Percentiles rank a stretch among this genome's conserved stretches.
These are phyloP conservation scores for Talaromyces sp. DNA, from an alignment of 2,329 filamentous ascomycete genomes.

Conservation along the genomic window DNA sequence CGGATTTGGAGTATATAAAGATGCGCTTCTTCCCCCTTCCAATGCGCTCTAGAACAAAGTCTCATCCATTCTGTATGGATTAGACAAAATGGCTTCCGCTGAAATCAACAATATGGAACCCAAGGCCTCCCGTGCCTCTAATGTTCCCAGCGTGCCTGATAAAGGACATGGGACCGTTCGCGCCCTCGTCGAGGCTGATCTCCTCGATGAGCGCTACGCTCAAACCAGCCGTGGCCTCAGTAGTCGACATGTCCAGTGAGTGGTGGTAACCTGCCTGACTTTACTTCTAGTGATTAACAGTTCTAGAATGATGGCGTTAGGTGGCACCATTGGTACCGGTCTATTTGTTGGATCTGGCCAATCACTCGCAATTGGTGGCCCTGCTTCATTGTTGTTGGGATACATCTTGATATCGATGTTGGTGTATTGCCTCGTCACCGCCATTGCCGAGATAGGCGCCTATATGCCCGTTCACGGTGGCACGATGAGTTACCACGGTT, in stretches of 20 bases:
- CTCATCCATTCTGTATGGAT: no score
- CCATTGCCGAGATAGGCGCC: conserved; percentile 40
- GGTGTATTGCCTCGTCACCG: conserved; percentile 48
- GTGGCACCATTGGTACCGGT: conserved; percentile 56
- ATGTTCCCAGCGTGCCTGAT: neutral
- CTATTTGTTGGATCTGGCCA: conserved; percentile 54
- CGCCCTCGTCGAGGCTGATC: conserved; percentile 37
- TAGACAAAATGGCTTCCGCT: neutral
- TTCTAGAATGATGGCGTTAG: conserved; percentile 47
- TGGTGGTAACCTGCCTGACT: no score
- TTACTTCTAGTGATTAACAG: no score
- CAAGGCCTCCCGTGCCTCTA: neutral
- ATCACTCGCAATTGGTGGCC: conserved; percentile 51
- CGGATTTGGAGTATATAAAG: neutral
- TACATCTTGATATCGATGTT: conserved; percentile 50
- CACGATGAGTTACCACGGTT: conserved; percentile 44
- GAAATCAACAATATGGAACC: neutral
- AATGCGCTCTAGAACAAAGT: no score
- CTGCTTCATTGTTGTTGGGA: conserved; percentile 51
- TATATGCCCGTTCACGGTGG: conserved; percentile 45
- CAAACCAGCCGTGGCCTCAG: conserved; percentile 42
- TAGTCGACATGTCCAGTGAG: conserved; percentile 44
- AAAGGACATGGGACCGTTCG: conserved; percentile 27
- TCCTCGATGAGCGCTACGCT: conserved; percentile 40
- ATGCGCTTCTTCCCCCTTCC: neutral